Conservation (phyloP, 306 rosid species). For the Prunus armeniaca region DNA sequence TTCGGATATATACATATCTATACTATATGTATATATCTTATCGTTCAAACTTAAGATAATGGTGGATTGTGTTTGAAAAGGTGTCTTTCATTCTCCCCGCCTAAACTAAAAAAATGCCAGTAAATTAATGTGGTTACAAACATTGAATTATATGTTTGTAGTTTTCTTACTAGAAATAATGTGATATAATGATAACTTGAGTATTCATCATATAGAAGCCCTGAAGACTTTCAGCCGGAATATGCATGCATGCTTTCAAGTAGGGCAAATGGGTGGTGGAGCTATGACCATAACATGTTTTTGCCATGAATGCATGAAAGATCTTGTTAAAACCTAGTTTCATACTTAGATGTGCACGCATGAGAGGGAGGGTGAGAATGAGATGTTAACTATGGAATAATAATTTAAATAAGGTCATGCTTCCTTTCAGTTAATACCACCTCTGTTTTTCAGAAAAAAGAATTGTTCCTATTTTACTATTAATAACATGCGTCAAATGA, state of each 20-base stretch:
- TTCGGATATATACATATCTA: background rate
- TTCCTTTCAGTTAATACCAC: background rate
- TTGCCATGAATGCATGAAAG: background rate
- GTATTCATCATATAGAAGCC: background rate
- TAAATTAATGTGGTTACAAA: background rate
- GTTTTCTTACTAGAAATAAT: background rate
- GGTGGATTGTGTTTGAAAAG: too few species aligned
- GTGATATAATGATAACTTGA: background rate
- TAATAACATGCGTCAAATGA: too few species aligned
- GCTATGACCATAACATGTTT: too few species aligned
- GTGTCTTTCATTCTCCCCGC: too few species aligned
- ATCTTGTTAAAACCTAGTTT: too few species aligned
- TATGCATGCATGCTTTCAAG: background rate
- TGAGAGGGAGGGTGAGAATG: background rate
- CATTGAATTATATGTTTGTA: background rate
- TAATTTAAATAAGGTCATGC: background rate
- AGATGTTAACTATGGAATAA: background rate
- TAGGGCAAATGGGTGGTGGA: background rate
- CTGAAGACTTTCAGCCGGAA: background rate
- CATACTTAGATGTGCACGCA: too few species aligned
- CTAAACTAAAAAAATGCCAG: too few species aligned
- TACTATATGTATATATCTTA: too few species aligned
- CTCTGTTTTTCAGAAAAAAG: too few species aligned
- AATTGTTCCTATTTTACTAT: too few species aligned
- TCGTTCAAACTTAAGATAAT: too few species aligned